Percentiles rank a stretch among this genome's conserved stretches.
Conservation (phyloP, 768 basidiomycete genomes). For the Termitomyces sp. region DNA sequence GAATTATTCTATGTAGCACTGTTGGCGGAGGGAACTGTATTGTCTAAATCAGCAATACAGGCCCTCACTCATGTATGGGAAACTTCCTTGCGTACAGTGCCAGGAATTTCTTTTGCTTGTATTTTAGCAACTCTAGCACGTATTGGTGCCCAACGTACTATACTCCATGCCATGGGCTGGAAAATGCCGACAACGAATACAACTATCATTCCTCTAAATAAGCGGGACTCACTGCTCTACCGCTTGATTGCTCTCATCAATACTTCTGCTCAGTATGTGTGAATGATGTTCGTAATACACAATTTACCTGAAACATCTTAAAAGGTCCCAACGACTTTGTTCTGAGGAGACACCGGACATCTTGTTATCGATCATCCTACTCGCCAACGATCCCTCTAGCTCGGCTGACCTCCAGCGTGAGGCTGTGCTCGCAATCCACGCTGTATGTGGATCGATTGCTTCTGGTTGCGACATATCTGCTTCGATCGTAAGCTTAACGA, state of each 20-base stretch:
- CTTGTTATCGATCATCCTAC: slow-evolving; percentile 42
- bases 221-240: slow-evolving; percentile 28
- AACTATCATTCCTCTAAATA: slow-evolving; percentile 12
- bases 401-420: slow-evolving; percentile 39
- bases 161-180: slow-evolving; percentile 32
- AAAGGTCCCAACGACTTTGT: slow-evolving; percentile 29
- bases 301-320: slow-evolving; percentile 3
- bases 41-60: slow-evolving; percentile 24
- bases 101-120: slow-evolving; percentile 27
- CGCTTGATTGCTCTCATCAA: slow-evolving; percentile 39
- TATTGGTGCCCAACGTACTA: slow-evolving; percentile 38
- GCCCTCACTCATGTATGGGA: slow-evolving; percentile 31
- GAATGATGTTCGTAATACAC: background rate
- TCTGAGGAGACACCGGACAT: slow-evolving; percentile 42
- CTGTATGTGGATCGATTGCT: slow-evolving; percentile 38
- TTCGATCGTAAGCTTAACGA: slow-evolving; percentile 19
- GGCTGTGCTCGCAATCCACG: slow-evolving; percentile 42
- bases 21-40: slow-evolving; percentile 13
- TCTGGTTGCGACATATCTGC: slow-evolving; percentile 20
- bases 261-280: slow-evolving; percentile 41
- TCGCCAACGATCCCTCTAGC: slow-evolving; percentile 52
- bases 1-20: slow-evolving; percentile 20
- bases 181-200: slow-evolving; percentile 5
- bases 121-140: slow-evolving; percentile 32
- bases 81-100: slow-evolving; percentile 10